Percentiles rank a stretch among this genome's conserved stretches.
These are phyloP conservation scores for Phialophora macrospora DNA, from an alignment of 2,329 filamentous ascomycete genomes.

Conservation along the genomic window DNA sequence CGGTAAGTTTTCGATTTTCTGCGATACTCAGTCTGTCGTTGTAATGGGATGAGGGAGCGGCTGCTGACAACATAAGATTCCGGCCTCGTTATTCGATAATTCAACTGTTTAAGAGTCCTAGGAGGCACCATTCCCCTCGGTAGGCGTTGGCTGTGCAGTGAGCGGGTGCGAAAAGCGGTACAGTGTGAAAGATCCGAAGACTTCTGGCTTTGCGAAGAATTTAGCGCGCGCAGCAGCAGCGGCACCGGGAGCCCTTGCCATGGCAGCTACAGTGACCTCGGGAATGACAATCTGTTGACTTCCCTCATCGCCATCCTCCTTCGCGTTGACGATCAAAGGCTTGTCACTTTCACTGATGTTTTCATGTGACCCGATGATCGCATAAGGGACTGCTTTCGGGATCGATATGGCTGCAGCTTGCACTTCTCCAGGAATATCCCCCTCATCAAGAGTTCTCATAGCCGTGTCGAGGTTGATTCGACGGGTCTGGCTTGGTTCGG, in stretches of 20 bases:
- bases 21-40: not conserved
- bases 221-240: conserved; percentile 29
- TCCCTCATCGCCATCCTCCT: not conserved
- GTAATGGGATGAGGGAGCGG: conserved; percentile 23
- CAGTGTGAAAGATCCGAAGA: conserved; percentile 24
- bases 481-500: not conserved
- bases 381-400: conserved; percentile 45
- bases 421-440: conserved; percentile 27
- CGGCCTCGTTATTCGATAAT: conserved; percentile 32
- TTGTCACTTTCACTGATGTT: conserved; percentile 43
- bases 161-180: conserved; percentile 30
- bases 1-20: conserved; percentile 43
- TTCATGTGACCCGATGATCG: conserved; percentile 43
- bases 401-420: conserved; percentile 21
- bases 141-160: not conserved
- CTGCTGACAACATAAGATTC: conserved; percentile 32
- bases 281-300: conserved; percentile 28
- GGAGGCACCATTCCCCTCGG: not conserved
- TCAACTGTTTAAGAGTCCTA: not conserved
- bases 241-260: conserved; percentile 21
- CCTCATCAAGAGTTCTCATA: conserved; percentile 20
- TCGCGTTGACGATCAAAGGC: conserved; percentile 46
- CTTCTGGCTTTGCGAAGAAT: conserved; percentile 23
- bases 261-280: conserved; percentile 30
- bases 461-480: conserved; percentile 31